Base-by-base conservation (phyloP, 495 filamentous ascomycete genomes). In the Aspergillus olivimuriae region DNA sequence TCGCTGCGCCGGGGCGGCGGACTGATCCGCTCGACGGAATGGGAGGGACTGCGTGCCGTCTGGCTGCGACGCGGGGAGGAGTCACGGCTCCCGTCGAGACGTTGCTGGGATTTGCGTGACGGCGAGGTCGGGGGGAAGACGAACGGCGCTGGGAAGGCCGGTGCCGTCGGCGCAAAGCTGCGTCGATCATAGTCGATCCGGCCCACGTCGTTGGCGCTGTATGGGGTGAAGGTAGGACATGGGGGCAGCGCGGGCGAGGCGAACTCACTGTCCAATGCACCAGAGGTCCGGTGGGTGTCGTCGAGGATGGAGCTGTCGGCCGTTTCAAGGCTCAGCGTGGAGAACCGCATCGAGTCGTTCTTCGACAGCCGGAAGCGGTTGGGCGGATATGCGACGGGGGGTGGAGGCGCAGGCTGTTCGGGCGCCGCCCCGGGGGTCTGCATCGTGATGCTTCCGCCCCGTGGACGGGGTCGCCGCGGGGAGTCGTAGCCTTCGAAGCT, bases 301-400 rank as follows among this genome's bases (percentile, higher is more conserved):
- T 73, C 64, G n/a, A 76, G 46, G 31, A 75, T 70, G 2, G 71
- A 73, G 43, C 71, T 76, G 43, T 73, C 63, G 1, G 64, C 70
- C 6, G 70, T 75, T 39, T 72, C 65, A 1, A 73, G 43, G 40
- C 71, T 75, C 41, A 67, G 57, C 0, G 62, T 68, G 2, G 72
- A 74, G 18, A 68, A 51, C 4, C 69, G 60, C 49, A 64, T 57
- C 19, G 64, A 71, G 39, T 65, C 59, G 34, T 73, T 72, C 37
- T 59, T 57, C 14, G 63, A 56, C 17, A 66, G 63, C n/a, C 55
- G 64, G 24, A 67, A 55, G 34, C 60, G 53, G 15, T 69, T 59
- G 5, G 52, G 52, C 9, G 53, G 59, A 42, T 62, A 70, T 9
- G 63, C 62, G 32, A 60, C 52, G 10, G 60, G 55, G 8, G 70